Percentiles rank a stretch among this genome's conserved stretches.
Conservation (phyloP, 495 filamentous ascomycete genomes). For the Penicillium silybi region DNA sequence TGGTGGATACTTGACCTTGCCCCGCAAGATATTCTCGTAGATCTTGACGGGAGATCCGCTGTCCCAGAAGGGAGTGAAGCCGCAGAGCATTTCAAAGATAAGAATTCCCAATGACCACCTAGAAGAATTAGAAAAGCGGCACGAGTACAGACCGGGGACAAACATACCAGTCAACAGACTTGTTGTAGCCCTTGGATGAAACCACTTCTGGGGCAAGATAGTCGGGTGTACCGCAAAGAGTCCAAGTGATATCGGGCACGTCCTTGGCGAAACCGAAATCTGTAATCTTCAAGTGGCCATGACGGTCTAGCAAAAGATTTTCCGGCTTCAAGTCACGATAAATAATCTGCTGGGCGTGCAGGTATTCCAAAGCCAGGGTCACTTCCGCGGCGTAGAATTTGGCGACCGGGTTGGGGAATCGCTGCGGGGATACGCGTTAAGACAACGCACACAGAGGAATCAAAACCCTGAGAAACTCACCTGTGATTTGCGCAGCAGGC, state of each 20-base stretch:
- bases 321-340: constrained; percentile 97
- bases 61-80: constrained; percentile 98
- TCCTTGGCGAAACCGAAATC: constrained; percentile 99
- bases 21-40: constrained; percentile 96
- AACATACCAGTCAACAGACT: constrained; percentile 94
- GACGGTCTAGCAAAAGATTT: constrained; percentile 89
- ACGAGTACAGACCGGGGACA: neutral
- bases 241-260: constrained; percentile 98
- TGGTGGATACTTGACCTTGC: constrained; percentile 89
- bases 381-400: constrained; percentile 99
- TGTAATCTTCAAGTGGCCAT: constrained; percentile 97
- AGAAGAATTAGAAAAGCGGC: constrained; percentile 2
- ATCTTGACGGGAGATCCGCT: constrained; percentile 96
- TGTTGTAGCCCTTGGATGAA: constrained; percentile 96
- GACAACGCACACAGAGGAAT: neutral
- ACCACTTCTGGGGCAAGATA: constrained; percentile 97
- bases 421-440: constrained; percentile 45
- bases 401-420: constrained; percentile 96
- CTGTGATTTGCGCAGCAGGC: constrained; percentile 90
- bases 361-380: constrained; percentile 89
- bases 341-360: constrained; percentile 93
- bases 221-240: constrained; percentile 96
- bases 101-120: constrained; percentile 99
- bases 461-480: constrained; percentile 48
- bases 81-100: constrained; percentile 99